Base-by-base conservation (phyloP, 2,329 filamentous ascomycete species). In the Calonectria pseudoturangicola region DNA sequence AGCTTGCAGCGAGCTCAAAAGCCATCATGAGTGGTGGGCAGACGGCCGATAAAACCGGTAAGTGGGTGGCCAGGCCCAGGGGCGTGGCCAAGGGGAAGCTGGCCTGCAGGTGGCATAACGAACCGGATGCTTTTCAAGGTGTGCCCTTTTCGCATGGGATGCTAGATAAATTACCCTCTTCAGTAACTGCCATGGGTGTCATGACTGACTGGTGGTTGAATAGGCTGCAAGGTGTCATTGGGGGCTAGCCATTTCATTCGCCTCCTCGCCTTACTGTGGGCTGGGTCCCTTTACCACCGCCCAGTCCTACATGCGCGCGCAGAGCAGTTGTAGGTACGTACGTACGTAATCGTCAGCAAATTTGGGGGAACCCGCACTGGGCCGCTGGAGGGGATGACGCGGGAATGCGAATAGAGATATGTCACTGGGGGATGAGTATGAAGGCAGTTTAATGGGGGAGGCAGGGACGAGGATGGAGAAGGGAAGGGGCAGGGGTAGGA, bases 61-160 rank as follows among this genome's bases (percentile, higher is more conserved):
- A 60, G 30, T 56, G 66, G 30, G 33, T 68, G 30, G 21, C n/a
- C 15, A 62, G 39, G 58, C 13, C 36, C 58, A 62, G 56, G 51
- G 33, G n/a, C 66, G 39, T 36, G 25, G 33, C 33, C 48, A 47
- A 58, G 21, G 60, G 47, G 51, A 15, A 21, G n/a, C 54, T 39
- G 10, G 54, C 54, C 27, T 50, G 50, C 36, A 69, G 41, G 50
- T 60, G 47, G 68, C 43, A 65, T 56, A 39, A 48, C 47, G 50
- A 60, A 66, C 63, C 68, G 58, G 68, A 71, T 71, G 50, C 60
- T 50, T 25, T n/a, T 41, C 51, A 65, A 71, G 63, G 28, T 50
- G 41, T 66, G 50, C 50, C 63, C 63, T 58, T 36, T 33, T 36
- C 50, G n/a, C 54, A 58, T 58, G 33, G 54, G 36, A 58, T 21